Percentiles rank a stretch among this genome's conserved stretches.
Evolutionary conservation across 2,329 filamentous ascomycete genomes (phyloP).

Genomic region (Neoarthrinium moseri): DNA sequence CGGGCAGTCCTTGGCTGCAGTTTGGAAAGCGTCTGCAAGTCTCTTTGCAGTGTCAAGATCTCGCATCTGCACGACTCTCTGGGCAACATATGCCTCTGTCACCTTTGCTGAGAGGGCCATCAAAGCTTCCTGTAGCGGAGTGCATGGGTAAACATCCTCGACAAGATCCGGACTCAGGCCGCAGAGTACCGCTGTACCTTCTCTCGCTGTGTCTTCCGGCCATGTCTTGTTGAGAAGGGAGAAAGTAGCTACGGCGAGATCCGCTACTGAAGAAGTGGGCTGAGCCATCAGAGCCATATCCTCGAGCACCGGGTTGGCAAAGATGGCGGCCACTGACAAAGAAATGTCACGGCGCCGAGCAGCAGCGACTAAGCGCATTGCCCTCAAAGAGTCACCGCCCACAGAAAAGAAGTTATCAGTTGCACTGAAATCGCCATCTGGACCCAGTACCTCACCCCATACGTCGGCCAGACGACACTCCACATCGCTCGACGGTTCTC

Average conservation of each 20-base stretch:
- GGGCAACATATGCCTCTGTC: slow-evolving; percentile 51
- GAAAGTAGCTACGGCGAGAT: slow-evolving; percentile 32
- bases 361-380: slow-evolving; percentile 48
- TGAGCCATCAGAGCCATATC: slow-evolving; percentile 40
- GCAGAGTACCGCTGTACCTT: slow-evolving; percentile 40
- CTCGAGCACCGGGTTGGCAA: slow-evolving; percentile 41
- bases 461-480: slow-evolving; percentile 36
- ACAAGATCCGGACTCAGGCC: slow-evolving; percentile 31
- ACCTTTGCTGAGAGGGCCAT: slow-evolving; percentile 52
- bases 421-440: slow-evolving; percentile 26
- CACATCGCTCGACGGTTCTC: slow-evolving; percentile 34
- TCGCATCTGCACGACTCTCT: slow-evolving; percentile 42
- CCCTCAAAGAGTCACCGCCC: slow-evolving; percentile 47
- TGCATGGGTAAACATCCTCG: slow-evolving; percentile 55
- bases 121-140: slow-evolving; percentile 52
- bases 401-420: slow-evolving; percentile 30
- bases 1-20: slow-evolving; percentile 32
- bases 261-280: slow-evolving; percentile 19
- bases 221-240: slow-evolving; percentile 37
- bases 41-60: slow-evolving; percentile 32
- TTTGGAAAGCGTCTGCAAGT: slow-evolving; percentile 42
- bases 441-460: slow-evolving; percentile 37
- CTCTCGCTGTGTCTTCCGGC: slow-evolving; percentile 29
- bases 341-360: slow-evolving; percentile 36
- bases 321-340: slow-evolving; percentile 44